Base-by-base conservation (phyloP, 495 filamentous ascomycete genomes). In the Tetracladium setigerum region DNA sequence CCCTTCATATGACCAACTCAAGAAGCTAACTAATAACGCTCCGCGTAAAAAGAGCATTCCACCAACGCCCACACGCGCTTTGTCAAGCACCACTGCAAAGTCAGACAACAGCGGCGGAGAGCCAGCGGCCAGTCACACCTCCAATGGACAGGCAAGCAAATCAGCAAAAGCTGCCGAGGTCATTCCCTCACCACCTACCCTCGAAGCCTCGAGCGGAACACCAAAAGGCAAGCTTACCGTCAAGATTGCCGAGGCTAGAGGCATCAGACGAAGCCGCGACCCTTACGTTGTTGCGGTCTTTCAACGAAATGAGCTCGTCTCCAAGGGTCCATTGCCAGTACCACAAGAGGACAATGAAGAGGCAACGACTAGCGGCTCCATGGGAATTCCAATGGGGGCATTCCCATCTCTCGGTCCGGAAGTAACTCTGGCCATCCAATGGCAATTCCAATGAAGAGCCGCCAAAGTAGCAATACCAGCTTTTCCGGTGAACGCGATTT, bases 261-360 rank as follows among this genome's bases (percentile, higher is more conserved):
- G 86, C 2, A 66, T 98, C 19, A 76, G 83, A 42, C 86, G 82
- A 10, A 88, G 89, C 60, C 76, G 78, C 33, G 84, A 95, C 57
- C 92, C 92, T 2, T 98, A 97, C 59, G 89, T 95, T 16, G 89
- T 98, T 12, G 95, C 89, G 35, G 90, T 95, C 18, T 98, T 96
- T 57, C 92, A 98, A 61, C 87, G 87, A 64, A 92, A 90, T 57
- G 94, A 98, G 61, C 84, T 90, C 54, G 95, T 98, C 41, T 96
- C 92, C 9, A 85, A 82, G 47, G 87, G 87, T 11, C 87, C 89
- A 35, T 79, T 77, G 46, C 58, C 61, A 2, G 67, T 65, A 15
- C 66, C 71, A 18, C 73, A 78, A 44, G 74, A 81, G 31, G 71
- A 70, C 8, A 62, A 71, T 34, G 54, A 69, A 59, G 66, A 76